These are phyloP conservation scores for Cercospora nicotianae DNA, from an alignment of 2,329 filamentous ascomycete genomes.

Conservation along the genomic window DNA sequence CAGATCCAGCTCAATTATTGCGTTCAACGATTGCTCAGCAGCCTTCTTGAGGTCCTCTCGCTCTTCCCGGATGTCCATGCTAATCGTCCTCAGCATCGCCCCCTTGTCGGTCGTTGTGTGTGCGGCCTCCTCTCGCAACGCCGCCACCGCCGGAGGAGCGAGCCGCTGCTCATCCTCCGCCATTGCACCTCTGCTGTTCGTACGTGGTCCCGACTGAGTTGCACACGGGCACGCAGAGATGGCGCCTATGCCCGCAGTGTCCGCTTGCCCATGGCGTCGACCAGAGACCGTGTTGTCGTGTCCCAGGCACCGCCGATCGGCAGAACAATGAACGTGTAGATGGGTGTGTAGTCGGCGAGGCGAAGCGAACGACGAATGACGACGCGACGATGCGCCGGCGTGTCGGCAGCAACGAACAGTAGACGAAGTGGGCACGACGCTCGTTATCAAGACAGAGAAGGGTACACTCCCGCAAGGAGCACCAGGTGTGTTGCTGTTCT, in stretches of 20 bases:
- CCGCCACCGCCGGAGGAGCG: conserved; percentile 47
- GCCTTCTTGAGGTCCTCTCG: conserved; percentile 91
- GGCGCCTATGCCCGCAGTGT: conserved; percentile 23
- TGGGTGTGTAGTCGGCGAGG: conserved; percentile 2
- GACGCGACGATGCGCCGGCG: conserved; percentile 1
- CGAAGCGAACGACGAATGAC: not conserved
- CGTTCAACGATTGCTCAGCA: conserved; percentile 92
- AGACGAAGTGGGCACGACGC: not conserved
- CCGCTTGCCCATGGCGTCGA: conserved; percentile 24
- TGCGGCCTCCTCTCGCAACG: conserved; percentile 45
- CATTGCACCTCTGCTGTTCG: conserved; percentile 11
- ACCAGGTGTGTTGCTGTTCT: conserved; percentile 1
- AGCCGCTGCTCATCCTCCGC: conserved; percentile 33
- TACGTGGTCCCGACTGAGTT: conserved; percentile 6
- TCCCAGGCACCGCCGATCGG: conserved; percentile 3
- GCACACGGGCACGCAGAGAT: conserved; percentile 16
- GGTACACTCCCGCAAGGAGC: conserved; percentile 1
- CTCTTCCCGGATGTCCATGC: conserved; percentile 88
- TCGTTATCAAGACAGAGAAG: conserved; percentile 1
- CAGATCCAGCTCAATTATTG: conserved; percentile 90
- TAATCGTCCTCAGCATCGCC: conserved; percentile 64
- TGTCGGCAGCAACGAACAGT: not conserved
- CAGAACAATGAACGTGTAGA: conserved; percentile 9
- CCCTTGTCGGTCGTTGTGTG: conserved; percentile 25
- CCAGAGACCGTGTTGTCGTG: conserved; percentile 13